phyloP scores from a whole-genome alignment of 2,329 filamentous ascomycete species.

The Teratosphaeria viscida region DNA sequence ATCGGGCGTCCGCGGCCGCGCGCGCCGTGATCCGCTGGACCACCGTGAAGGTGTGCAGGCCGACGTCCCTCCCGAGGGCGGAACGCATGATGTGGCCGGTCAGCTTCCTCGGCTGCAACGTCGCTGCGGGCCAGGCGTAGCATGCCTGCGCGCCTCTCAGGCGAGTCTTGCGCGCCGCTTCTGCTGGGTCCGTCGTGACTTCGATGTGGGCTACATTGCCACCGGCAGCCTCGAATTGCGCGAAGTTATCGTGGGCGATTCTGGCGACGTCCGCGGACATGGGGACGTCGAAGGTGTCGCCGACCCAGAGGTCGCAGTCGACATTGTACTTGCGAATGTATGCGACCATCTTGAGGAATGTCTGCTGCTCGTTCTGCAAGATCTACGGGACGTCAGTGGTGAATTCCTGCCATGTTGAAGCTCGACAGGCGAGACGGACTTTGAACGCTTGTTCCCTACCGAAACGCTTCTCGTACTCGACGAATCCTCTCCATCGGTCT shows the following conservation, averaged over 20 bases:
- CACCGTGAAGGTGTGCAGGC: neutral
- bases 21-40: neutral
- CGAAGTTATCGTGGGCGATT: neutral
- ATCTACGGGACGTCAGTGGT: neutral
- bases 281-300: neutral
- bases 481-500: neutral
- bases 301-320: neutral
- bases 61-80: neutral
- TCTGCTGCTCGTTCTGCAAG: neutral
- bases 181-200: neutral
- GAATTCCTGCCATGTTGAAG: neutral
- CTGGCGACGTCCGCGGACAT: neutral
- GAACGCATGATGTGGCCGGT: neutral
- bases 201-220: neutral
- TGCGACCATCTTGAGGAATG: neutral
- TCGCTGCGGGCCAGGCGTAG: neutral
- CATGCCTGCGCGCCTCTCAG: neutral
- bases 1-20: neutral
- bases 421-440: neutral
- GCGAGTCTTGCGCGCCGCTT: neutral
- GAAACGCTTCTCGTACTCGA: neutral
- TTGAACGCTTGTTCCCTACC: neutral
- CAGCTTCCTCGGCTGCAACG: neutral
- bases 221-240: neutral
- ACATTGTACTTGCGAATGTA: neutral